Base-by-base conservation (phyloP, 2,329 filamentous ascomycete genomes). In the Ilyonectria robusta region DNA sequence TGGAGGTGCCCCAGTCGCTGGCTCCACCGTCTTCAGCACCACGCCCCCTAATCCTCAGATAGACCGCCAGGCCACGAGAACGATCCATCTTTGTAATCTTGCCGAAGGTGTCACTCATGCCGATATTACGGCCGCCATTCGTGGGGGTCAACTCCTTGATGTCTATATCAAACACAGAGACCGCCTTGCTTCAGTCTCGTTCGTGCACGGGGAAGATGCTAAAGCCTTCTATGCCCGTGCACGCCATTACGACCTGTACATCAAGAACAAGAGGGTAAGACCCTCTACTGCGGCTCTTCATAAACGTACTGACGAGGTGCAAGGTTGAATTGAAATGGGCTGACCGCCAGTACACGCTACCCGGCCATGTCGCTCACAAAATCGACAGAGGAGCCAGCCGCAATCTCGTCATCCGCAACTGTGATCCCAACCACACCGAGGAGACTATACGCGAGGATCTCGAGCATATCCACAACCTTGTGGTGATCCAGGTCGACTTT, bases 381-480 rank as follows among this genome's bases (percentile, higher is more conserved):
- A 86, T 95, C 61, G 79, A 80, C 44, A 83, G 80, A 54, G 93
- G 93, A 15, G 92, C 92, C 15, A 92, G 89, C 47, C 89, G 94
- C 66, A 96, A 95, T 73, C 79, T 97, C 42, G 81, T 95, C 21
- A 87, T 97, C 47, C 87, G 87, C 64, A 86, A 86, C 10, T 88
- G 87, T 71, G 84, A 84, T 72, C 82, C 82, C 59, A 86, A 82
- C 59, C 82, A 93, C 71, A 94, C 90, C 0, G 91, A 91, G 70
- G 81, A 87, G 8, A 80, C 81, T 17, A 89, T 97, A 69, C 89
- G 92, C 11, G 86, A 91, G 5, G 92, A 97, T 73, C 85, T 96
- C 42, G 91, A 94, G 26, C 94, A 97, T 77, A 95, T 97, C 67
- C 91, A 95, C 82, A 93, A 93, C 68, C 85, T 97, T 1, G 83